Evolutionary conservation across 2,329 filamentous ascomycete genomes (phyloP).

Genomic region (Epichloe brachyelytri): DNA sequence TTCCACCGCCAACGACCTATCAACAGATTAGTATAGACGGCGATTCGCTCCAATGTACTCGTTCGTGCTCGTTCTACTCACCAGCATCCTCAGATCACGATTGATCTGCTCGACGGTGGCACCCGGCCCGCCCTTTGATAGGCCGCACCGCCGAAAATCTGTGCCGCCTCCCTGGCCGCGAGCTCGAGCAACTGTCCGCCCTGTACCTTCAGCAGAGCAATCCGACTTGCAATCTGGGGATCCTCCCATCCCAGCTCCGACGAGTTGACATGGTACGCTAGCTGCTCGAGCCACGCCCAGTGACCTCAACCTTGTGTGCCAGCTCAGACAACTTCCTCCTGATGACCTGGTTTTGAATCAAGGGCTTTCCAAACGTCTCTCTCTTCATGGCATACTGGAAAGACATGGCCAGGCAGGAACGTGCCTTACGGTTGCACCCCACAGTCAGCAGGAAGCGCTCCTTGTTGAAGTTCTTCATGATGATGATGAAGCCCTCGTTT

Average conservation of each 20-base stretch:
- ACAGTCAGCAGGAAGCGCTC: conserved; percentile 47
- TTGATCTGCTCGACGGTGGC: conserved; percentile 39
- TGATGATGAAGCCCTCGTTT: conserved; percentile 41
- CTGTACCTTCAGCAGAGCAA: conserved; percentile 31
- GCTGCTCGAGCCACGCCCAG: conserved; percentile 48
- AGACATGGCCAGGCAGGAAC: conserved; percentile 40
- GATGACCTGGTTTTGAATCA: conserved; percentile 47
- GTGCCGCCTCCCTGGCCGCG: conserved; percentile 38
- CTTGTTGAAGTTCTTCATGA: conserved; percentile 45
- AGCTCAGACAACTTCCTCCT: conserved; percentile 46
- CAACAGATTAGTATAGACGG: conserved; percentile 1
- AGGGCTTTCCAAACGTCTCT: conserved; percentile 44
- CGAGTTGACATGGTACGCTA: conserved; percentile 38
- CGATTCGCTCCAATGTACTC: not conserved
- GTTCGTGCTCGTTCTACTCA: conserved; percentile 1
- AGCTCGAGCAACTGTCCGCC: conserved; percentile 35
- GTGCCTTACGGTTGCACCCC: conserved; percentile 42
- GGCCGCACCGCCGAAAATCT: conserved; percentile 39
- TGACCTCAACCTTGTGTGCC: conserved; percentile 46
- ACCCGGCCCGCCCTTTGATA: conserved; percentile 35
- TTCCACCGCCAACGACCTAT: conserved; percentile 39
- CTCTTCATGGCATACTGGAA: conserved; percentile 37
- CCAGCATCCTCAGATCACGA: conserved; percentile 30
- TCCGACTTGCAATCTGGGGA: conserved; percentile 19
- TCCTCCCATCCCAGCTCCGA: conserved; percentile 14